A percentile compares a stretch with the other conserved stretches of the same genome.
These are phyloP conservation scores for Penicillium samsonianum DNA, from an alignment of 495 filamentous ascomycete genomes.

Conservation along the genomic window DNA sequence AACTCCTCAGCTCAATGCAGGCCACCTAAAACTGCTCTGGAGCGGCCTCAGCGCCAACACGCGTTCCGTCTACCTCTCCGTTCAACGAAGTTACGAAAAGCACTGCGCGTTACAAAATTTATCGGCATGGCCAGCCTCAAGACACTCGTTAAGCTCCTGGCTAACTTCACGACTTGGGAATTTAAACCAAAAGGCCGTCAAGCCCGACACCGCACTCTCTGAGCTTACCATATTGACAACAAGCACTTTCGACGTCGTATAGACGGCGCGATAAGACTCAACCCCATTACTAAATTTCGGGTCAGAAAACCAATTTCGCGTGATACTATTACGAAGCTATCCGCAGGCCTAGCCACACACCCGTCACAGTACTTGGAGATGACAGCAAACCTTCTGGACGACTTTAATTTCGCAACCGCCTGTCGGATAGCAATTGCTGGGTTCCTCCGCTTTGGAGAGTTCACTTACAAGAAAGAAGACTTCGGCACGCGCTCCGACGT, in stretches of 20 bases:
- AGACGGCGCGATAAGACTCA: not conserved
- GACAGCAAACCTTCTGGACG: slow-evolving; percentile 11
- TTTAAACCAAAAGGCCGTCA: not conserved
- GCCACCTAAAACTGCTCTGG: slow-evolving; percentile 12
- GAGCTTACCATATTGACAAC: slow-evolving; percentile 2
- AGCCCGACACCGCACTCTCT: not conserved
- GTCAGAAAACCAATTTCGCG: slow-evolving; percentile 14
- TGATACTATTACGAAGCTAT: slow-evolving; percentile 13
- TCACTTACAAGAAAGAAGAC: slow-evolving; percentile 12
- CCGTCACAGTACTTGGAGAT: slow-evolving; percentile 1
- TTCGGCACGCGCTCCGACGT: slow-evolving; percentile 3
- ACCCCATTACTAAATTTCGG: slow-evolving; percentile 7
- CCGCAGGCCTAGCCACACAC: slow-evolving; percentile 3
- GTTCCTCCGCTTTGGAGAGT: slow-evolving; percentile 10
- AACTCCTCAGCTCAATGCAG: slow-evolving; percentile 9
- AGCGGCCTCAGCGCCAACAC: slow-evolving; percentile 10
- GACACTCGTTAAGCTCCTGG: slow-evolving; percentile 9
- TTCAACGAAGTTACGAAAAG: slow-evolving; percentile 2
- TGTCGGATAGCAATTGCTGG: slow-evolving; percentile 11
- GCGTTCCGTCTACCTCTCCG: slow-evolving; percentile 7
- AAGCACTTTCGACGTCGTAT: slow-evolving; percentile 3
- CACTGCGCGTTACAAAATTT: slow-evolving; percentile 11
- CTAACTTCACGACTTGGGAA: slow-evolving; percentile 11
- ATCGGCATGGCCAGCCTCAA: slow-evolving; percentile 11
- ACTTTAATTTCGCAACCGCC: slow-evolving; percentile 11